These are phyloP conservation scores for Auricularia sp. DNA, from an alignment of 768 basidiomycete genomes.

Conservation along the genomic window DNA sequence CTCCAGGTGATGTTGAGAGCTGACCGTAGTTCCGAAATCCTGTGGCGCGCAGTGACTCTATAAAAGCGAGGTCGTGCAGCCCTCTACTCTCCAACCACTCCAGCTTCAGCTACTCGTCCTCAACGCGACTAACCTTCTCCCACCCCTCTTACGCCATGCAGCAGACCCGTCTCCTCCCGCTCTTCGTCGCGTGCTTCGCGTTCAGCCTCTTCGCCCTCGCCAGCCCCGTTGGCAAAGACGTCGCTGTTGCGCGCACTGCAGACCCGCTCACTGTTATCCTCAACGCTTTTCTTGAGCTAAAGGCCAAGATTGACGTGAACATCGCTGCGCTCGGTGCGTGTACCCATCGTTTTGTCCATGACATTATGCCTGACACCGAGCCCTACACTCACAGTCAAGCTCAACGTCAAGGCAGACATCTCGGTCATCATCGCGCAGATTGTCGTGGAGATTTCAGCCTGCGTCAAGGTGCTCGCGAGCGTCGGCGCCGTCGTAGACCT, in stretches of 20 bases:
- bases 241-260: background rate
- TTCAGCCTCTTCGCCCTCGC: background rate
- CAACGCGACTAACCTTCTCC: background rate
- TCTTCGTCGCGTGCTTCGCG: background rate
- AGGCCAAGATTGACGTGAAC: background rate
- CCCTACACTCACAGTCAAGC: background rate
- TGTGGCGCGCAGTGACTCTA: too few relatives aligned
- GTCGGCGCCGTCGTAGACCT: constrained; percentile 1
- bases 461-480: background rate
- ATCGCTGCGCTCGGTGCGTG: background rate
- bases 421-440: background rate
- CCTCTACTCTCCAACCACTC: too few relatives aligned
- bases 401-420: background rate
- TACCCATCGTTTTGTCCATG: background rate
- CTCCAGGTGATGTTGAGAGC: too few relatives aligned
- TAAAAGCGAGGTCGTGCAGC: too few relatives aligned
- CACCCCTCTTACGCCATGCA: background rate
- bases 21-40: too few relatives aligned
- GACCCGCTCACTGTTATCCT: background rate
- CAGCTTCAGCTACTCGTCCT: too few relatives aligned
- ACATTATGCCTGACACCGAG: background rate
- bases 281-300: background rate
- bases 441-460: background rate
- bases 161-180: background rate
- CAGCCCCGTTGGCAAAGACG: background rate